phyloP scores from a whole-genome alignment of 1,139 yeast species.

The Williopsis jadinii region DNA sequence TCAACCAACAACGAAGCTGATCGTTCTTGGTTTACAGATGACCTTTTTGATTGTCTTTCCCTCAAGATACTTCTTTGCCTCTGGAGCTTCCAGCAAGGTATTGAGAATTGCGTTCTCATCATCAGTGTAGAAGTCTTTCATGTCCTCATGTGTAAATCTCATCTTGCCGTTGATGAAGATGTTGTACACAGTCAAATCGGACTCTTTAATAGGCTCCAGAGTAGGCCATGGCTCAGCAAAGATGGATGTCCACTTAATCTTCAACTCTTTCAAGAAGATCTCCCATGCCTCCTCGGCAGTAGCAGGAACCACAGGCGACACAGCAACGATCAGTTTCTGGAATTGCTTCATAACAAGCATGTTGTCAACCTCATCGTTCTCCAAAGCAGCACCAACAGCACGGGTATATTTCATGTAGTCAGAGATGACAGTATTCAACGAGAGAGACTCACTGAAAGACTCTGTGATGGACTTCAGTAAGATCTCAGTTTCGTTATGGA shows the following conservation, averaged over 20 bases:
- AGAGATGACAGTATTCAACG: slow-evolving; percentile 80
- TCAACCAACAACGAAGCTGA: slow-evolving; percentile 27
- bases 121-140: slow-evolving; percentile 28
- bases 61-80: slow-evolving; percentile 28
- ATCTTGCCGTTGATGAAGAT: slow-evolving; percentile 68
- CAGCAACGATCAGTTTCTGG: slow-evolving; percentile 45
- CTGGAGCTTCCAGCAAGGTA: slow-evolving; percentile 21
- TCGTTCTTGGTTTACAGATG: slow-evolving; percentile 31
- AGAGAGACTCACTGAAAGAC: slow-evolving; percentile 51
- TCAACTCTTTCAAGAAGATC: slow-evolving; percentile 29
- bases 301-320: slow-evolving; percentile 76
- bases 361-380: slow-evolving; percentile 28
- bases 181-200: slow-evolving; percentile 35
- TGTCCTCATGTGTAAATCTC: slow-evolving; percentile 39
- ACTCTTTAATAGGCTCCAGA: slow-evolving; percentile 29
- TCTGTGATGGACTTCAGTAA: slow-evolving; percentile 44
- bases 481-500: slow-evolving; percentile 54
- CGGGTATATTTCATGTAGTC: slow-evolving; percentile 86
- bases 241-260: slow-evolving; percentile 41
- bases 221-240: slow-evolving; percentile 51
- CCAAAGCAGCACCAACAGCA: slow-evolving; percentile 35
- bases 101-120: slow-evolving; percentile 22
- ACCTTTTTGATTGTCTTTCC: slow-evolving; percentile 31
- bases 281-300: slow-evolving; percentile 83
- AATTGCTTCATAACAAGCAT: slow-evolving; percentile 35